Percentiles rank a stretch among this genome's conserved stretches.
phyloP scores from a whole-genome alignment of 495 filamentous ascomycete species.

The Clavariopsis aquatica region DNA sequence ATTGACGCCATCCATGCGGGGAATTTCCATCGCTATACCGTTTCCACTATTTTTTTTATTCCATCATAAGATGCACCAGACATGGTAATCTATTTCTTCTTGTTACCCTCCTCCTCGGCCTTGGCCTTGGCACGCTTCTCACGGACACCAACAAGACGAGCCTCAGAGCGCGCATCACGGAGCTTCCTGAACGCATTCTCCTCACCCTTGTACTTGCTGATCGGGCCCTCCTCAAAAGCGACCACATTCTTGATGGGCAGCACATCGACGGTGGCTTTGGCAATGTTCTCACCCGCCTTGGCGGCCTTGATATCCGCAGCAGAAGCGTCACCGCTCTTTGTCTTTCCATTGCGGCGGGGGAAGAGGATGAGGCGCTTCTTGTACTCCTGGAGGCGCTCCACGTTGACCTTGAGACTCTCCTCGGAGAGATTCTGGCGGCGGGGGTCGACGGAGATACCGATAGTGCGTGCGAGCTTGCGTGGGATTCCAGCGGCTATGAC shows the following conservation, averaged over 20 bases:
- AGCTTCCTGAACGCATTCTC: constrained; percentile 84
- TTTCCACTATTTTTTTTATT: constrained; percentile 20
- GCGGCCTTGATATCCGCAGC: constrained; percentile 78
- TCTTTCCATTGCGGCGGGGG: constrained; percentile 89
- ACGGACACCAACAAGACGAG: constrained; percentile 74
- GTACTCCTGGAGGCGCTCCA: constrained; percentile 95
- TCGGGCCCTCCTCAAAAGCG: constrained; percentile 74
- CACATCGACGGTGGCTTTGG: constrained; percentile 55
- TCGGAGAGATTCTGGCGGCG: constrained; percentile 95
- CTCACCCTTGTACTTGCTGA: constrained; percentile 70
- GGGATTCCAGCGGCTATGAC: constrained; percentile 88
- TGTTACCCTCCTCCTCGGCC: constrained; percentile 81
- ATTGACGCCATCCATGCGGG: constrained; percentile 35
- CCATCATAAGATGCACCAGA: constrained; percentile 2
- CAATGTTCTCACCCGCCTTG: constrained; percentile 63
- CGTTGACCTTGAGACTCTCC: constrained; percentile 90
- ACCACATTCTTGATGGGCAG: constrained; percentile 72
- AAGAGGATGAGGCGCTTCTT: constrained; percentile 92
- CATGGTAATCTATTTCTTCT: constrained; percentile 72
- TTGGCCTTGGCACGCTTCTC: constrained; percentile 94
- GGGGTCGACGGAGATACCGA: constrained; percentile 95
- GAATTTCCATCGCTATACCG: constrained; percentile 16
- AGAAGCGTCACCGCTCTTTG: constrained; percentile 85
- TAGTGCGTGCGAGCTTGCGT: constrained; percentile 87
- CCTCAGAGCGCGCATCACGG: constrained; percentile 82